phyloP scores from a whole-genome alignment of 163 green algal species.

The Chloromonas sp. region DNA sequence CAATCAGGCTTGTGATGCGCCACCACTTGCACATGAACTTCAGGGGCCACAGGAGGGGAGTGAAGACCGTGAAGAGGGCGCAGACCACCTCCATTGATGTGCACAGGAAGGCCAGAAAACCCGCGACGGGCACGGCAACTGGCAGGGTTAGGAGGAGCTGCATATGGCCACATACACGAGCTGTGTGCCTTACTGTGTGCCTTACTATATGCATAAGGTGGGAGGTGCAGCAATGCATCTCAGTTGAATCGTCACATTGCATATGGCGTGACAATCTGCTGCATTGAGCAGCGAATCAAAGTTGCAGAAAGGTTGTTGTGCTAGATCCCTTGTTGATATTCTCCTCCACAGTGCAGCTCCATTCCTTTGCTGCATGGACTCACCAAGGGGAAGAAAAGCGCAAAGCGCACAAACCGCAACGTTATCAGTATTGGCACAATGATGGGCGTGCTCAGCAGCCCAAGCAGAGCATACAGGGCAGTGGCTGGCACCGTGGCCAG shows the following conservation, averaged over 20 bases:
- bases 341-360: no score
- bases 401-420: conserved; percentile 13
- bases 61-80: conserved; percentile 24
- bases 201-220: no score
- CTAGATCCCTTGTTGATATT: no score
- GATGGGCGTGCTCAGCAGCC: conserved; percentile 17
- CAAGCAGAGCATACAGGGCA: conserved; percentile 19
- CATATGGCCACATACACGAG: background rate
- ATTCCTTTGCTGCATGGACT: background rate
- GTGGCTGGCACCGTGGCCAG: conserved; percentile 18
- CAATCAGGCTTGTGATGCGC: conserved; percentile 16
- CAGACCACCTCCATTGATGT: conserved; percentile 1
- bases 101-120: conserved; percentile 17
- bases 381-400: conserved; percentile 10
- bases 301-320: no score
- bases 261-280: background rate
- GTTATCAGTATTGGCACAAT: conserved; percentile 26
- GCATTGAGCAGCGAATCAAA: background rate
- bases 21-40: conserved; percentile 35
- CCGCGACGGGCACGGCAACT: conserved; percentile 15
- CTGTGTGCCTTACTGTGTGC: background rate
- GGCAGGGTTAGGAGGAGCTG: conserved; percentile 27
- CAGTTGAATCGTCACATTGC: background rate
- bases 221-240: no score
- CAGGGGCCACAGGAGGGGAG: conserved; percentile 32